Conservation (phyloP, 768 basidiomycete species). For the Neoboletus brunneissimus region DNA sequence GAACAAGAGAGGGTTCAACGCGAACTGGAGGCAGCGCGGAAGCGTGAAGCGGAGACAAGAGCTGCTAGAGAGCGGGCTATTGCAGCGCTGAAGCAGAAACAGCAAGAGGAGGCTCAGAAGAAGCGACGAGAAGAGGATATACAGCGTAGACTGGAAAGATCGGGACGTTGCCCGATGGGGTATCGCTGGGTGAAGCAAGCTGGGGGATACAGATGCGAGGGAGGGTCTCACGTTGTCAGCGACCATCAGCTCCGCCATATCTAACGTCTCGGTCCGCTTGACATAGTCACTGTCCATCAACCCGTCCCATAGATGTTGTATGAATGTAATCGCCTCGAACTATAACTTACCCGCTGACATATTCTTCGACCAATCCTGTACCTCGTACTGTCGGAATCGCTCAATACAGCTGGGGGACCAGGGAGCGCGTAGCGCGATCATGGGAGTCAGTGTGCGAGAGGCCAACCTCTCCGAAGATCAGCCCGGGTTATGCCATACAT, state of each 20-base stretch:
- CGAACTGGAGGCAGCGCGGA: conserved; percentile 25
- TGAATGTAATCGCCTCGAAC: background rate
- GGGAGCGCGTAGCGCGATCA: too few species aligned
- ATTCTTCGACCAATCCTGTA: too few species aligned
- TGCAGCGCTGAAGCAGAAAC: conserved; percentile 30
- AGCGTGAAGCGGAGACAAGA: conserved; percentile 19
- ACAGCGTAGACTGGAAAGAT: conserved; percentile 40
- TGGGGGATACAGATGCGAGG: conserved; percentile 46
- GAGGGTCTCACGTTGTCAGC: conserved; percentile 42
- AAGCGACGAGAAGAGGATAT: conserved; percentile 23
- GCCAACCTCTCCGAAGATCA: too few species aligned
- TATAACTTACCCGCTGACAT: too few species aligned
- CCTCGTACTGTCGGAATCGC: too few species aligned
- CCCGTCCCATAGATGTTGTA: too few species aligned
- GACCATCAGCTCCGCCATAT: conserved; percentile 27
- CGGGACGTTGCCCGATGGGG: conserved; percentile 51
- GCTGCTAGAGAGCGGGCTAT: conserved; percentile 23
- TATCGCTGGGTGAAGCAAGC: conserved; percentile 43
- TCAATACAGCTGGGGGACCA: too few species aligned
- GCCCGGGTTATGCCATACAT: too few species aligned
- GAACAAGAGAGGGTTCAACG: conserved; percentile 25
- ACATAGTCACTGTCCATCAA: background rate
- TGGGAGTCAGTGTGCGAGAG: too few species aligned
- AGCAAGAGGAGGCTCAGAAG: conserved; percentile 37
- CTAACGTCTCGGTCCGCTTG: background rate